phyloP scores from a whole-genome alignment of 2,329 filamentous ascomycete species.

The Penicillium fuscoglaucum region DNA sequence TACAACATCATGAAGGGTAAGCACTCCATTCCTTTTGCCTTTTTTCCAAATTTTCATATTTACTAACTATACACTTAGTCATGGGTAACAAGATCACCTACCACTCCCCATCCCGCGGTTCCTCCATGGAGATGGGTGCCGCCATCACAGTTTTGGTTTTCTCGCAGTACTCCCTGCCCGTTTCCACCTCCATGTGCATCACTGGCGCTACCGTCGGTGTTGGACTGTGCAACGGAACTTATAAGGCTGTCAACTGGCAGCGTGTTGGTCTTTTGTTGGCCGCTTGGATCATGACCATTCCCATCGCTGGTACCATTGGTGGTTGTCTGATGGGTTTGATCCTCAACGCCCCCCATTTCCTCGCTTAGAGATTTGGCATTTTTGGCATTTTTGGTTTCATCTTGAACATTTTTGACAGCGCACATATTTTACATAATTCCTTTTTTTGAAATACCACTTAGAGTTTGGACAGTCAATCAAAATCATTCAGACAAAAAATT shows the following conservation, averaged over 20 bases:
- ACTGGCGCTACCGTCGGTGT: constrained; percentile 77
- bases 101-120: constrained; percentile 60
- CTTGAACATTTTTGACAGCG: background rate
- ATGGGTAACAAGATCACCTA: constrained; percentile 82
- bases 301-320: constrained; percentile 59
- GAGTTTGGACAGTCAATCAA: background rate
- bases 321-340: constrained; percentile 55
- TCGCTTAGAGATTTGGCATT: background rate
- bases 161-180: constrained; percentile 72
- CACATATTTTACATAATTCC: constrained; percentile 3
- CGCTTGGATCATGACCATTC: constrained; percentile 67
- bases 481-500: background rate
- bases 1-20: constrained; percentile 82
- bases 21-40: constrained; percentile 20
- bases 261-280: constrained; percentile 67
- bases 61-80: constrained; percentile 49
- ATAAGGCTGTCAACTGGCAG: constrained; percentile 74
- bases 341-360: constrained; percentile 62
- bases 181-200: constrained; percentile 78
- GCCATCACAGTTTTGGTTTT: constrained; percentile 75
- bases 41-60: background rate
- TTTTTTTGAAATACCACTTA: background rate
- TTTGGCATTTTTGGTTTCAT: background rate
- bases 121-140: constrained; percentile 77
- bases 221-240: constrained; percentile 71